phyloP scores from a whole-genome alignment of 140 eudicot species.

The Senecio squalidus region DNA sequence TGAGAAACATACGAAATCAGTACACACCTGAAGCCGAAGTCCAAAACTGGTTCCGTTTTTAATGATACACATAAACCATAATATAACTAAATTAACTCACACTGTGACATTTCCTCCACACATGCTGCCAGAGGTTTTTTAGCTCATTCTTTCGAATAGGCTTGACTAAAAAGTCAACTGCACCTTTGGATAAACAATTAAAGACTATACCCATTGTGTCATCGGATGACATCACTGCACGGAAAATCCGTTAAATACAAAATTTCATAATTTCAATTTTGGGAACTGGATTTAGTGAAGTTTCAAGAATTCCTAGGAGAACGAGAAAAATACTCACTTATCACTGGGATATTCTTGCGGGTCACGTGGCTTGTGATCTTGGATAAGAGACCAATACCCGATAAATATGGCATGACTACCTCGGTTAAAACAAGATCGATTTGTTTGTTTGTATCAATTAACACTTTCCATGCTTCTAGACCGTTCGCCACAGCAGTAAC shows the following conservation, averaged over 20 bases:
- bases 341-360: constrained; percentile 57
- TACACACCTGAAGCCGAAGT: constrained; percentile 48
- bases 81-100: constrained; percentile 51
- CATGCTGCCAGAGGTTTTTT: constrained; percentile 78
- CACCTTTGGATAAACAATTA: constrained; percentile 69
- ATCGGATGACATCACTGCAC: constrained; percentile 75
- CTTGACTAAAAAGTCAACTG: constrained; percentile 74
- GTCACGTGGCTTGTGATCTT: constrained; percentile 43
- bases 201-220: constrained; percentile 69
- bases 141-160: constrained; percentile 80
- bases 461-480: constrained; percentile 60
- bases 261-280: neutral
- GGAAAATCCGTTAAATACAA: constrained; percentile 22
- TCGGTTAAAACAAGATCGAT: constrained; percentile 60
- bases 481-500: constrained; percentile 63
- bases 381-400: constrained; percentile 60
- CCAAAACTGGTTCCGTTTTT: constrained; percentile 37
- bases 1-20: constrained; percentile 28
- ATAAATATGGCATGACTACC: constrained; percentile 56
- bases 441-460: constrained; percentile 33
- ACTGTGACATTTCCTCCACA: constrained; percentile 78
- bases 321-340: constrained; percentile 39
- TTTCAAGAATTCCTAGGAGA: constrained; percentile 5
- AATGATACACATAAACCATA: constrained; percentile 33
- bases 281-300: neutral